Percentiles rank a stretch among this genome's conserved stretches.
These are phyloP conservation scores for Schwanniomyces yamadae DNA, from an alignment of 805 yeast species.

Conservation along the genomic window DNA sequence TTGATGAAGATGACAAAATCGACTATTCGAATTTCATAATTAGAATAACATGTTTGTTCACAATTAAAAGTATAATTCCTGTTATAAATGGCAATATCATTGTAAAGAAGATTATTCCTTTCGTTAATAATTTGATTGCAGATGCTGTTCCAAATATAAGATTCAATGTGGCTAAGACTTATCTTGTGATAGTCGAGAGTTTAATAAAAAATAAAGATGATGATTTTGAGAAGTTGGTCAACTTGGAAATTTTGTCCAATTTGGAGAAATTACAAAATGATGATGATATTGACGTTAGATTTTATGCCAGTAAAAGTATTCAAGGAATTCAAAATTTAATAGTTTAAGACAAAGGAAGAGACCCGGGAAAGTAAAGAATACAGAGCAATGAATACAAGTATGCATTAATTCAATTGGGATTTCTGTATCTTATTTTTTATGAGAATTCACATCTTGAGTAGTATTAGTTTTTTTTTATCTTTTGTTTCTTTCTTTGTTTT, in stretches of 20 bases:
- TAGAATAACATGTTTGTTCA: conserved; percentile 86
- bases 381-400: background rate
- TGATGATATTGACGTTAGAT: conserved; percentile 85
- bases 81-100: conserved; percentile 61
- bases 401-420: too few species aligned
- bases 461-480: too few species aligned
- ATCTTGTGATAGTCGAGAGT: conserved; percentile 58
- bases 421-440: too few species aligned
- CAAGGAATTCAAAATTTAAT: conserved; percentile 18
- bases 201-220: conserved; percentile 27
- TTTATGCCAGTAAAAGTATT: conserved; percentile 67
- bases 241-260: conserved; percentile 56
- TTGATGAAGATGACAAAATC: conserved; percentile 32
- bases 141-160: conserved; percentile 95
- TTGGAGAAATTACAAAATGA: conserved; percentile 68
- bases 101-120: conserved; percentile 71
- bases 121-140: conserved; percentile 62
- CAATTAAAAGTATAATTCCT: conserved; percentile 78
- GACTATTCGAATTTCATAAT: conserved; percentile 77
- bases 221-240: conserved; percentile 27
- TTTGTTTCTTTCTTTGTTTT: too few species aligned
- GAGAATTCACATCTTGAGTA: too few species aligned
- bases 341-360: conserved; percentile 1
- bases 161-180: conserved; percentile 90
- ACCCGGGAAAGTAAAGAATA: conserved; percentile 1